These are phyloP conservation scores for Trichoderma polysporum DNA, from an alignment of 2,329 filamentous ascomycete species.

Conservation along the genomic window DNA sequence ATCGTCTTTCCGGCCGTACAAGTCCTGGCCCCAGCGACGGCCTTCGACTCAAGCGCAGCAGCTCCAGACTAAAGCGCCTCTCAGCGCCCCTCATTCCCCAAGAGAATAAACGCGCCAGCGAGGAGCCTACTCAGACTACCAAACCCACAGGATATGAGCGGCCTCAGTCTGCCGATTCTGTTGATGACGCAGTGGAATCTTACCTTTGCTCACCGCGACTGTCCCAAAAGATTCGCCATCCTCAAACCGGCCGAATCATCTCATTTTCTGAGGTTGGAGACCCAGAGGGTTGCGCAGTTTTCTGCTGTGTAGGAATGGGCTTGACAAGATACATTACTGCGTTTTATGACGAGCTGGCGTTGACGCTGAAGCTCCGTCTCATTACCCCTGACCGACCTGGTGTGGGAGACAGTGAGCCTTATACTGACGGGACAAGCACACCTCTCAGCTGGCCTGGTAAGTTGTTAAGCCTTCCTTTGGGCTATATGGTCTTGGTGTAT, in stretches of 20 bases:
- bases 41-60: conserved; percentile 52
- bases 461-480: conserved; percentile 31
- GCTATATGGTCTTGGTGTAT: neutral
- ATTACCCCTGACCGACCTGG: conserved; percentile 94
- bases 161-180: conserved; percentile 76
- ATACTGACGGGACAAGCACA: conserved; percentile 77
- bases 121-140: conserved; percentile 28
- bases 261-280: conserved; percentile 97
- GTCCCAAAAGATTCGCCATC: conserved; percentile 84
- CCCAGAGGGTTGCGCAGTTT: conserved; percentile 84
- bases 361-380: conserved; percentile 81
- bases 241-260: conserved; percentile 81
- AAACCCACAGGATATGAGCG: conserved; percentile 63
- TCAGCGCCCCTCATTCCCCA: conserved; percentile 50
- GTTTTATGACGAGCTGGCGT: conserved; percentile 93
- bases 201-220: conserved; percentile 82
- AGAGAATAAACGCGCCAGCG: conserved; percentile 28
- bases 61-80: conserved; percentile 58
- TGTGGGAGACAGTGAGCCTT: conserved; percentile 86
- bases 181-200: conserved; percentile 82
- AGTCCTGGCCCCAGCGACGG: conserved; percentile 49
- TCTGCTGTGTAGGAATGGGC: conserved; percentile 98
- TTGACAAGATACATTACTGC: conserved; percentile 93
- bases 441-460: conserved; percentile 92
- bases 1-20: conserved; percentile 48